Base-by-base conservation (phyloP, 2,329 filamentous ascomycete genomes). In the Fusarium oxysporum region DNA sequence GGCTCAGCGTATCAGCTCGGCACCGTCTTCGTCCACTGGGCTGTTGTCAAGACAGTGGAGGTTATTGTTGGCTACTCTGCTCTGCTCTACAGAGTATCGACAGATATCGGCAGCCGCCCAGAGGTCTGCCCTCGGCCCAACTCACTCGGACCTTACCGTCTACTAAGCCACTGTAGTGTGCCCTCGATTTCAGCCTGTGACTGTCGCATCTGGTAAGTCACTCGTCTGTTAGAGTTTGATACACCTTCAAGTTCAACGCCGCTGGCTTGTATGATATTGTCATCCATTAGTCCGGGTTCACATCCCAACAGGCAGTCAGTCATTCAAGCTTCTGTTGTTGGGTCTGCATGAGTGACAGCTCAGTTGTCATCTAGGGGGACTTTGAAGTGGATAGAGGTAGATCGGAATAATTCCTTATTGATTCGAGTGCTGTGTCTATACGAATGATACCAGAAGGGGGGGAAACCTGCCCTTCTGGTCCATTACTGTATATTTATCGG, bases 81-180 rank as follows among this genome's bases (percentile, higher is more conserved):
- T 25, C 23, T 25, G 23, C 23, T 25, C 4, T 25, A 23, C 47
- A 53, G 23, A 53, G 33, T 54, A 40, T 54, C 50, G 33, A 54
- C 33, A 54, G 50, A 54, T 40, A 54, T 54, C 50, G 40, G 50
- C 50, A 54, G 25, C 19, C 50, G 50, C 33, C 13, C 33, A 40
- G 43, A 35, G 40, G 45, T 64, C 28, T 40, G 43, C 54, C 44
- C 58, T 77, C 72, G 75, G 73, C 67, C 72, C 58, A 75, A 70
- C 68, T 47, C 68, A 63, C 50, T 68, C 72, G 72, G 75, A 76
- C 63, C 70, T 76, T 75, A 62, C 75, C 75, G 74, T 65, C 56
- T 21, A 38, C 53, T 56, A 71, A 77, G 75, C 74, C 70, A 77
- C 70, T 43, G 50, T 65, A 59, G 63, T 21, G 48, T 56, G 47